phyloP scores from a whole-genome alignment of 1,284 basidiomycete species.

The Ceratorhiza oryzae-sativae region DNA sequence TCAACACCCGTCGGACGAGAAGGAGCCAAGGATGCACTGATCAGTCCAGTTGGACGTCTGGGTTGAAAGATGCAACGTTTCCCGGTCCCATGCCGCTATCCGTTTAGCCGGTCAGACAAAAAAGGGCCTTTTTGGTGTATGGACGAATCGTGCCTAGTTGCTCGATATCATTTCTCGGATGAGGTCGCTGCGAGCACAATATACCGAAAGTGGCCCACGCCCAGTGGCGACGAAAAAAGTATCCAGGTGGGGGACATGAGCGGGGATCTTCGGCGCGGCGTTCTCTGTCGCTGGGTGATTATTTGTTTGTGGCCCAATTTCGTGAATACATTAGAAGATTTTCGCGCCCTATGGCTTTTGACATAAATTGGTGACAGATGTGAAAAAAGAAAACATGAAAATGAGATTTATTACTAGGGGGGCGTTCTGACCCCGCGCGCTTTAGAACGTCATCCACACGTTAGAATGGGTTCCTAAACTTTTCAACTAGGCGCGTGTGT shows the following conservation, averaged over 20 bases:
- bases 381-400: background rate
- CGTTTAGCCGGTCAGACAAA: background rate
- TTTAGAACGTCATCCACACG: background rate
- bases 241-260: background rate
- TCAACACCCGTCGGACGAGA: constrained; percentile 25
- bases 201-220: background rate
- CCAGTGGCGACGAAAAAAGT: background rate
- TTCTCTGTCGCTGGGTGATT: background rate
- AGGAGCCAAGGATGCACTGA: background rate
- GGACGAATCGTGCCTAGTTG: background rate
- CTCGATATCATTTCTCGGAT: background rate
- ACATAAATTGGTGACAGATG: constrained; percentile 2
- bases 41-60: too few species aligned
- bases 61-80: background rate
- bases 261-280: background rate
- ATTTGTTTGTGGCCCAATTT: too few species aligned
- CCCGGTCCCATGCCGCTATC: background rate
- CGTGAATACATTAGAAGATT: too few species aligned
- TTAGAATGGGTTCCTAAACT: background rate
- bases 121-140: background rate
- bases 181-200: too few species aligned
- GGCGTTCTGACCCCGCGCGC: background rate
- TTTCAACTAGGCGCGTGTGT: background rate
- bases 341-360: too few species aligned
- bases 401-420: background rate